phyloP scores from a whole-genome alignment of 2,329 filamentous ascomycete genomes.

The Fusarium anguioides region DNA sequence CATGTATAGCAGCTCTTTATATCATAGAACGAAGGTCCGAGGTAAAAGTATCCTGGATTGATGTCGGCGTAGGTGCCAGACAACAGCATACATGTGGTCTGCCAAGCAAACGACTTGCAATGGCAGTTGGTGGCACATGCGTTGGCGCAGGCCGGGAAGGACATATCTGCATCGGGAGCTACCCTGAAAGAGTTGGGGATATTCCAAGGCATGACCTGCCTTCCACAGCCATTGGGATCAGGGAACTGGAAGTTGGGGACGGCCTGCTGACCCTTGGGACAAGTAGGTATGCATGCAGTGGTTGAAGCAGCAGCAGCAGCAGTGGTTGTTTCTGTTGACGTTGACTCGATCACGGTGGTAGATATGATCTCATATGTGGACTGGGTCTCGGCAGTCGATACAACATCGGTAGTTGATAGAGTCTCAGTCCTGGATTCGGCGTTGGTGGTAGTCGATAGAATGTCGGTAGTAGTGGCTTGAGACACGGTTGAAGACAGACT shows the following conservation, averaged over 20 bases:
- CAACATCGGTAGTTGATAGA: neutral
- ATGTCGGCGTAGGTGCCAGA: neutral
- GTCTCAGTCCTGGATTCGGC: neutral
- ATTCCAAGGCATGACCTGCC: neutral
- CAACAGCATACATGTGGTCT: neutral
- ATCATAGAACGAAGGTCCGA: neutral
- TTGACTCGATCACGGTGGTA: neutral
- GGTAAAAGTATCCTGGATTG: neutral
- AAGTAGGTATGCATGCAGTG: neutral
- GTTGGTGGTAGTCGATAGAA: neutral
- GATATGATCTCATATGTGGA: neutral
- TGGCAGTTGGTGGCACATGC: neutral
- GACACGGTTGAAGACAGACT: neutral
- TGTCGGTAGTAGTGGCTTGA: too few relatives aligned
- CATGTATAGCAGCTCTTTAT: neutral
- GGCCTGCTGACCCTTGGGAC: neutral
- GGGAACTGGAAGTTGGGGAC: neutral
- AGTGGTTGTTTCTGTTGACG: neutral
- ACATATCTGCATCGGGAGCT: too few relatives aligned
- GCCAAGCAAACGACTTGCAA: conserved; percentile 1
- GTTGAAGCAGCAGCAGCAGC: neutral
- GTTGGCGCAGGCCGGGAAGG: neutral
- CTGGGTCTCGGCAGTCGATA: neutral
- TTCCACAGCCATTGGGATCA: neutral
- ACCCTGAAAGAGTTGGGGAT: neutral